A percentile compares a stretch with the other conserved stretches of the same genome.
Evolutionary conservation across 2,329 filamentous ascomycete species (phyloP).

Genomic region (Lanzia echinophila): DNA sequence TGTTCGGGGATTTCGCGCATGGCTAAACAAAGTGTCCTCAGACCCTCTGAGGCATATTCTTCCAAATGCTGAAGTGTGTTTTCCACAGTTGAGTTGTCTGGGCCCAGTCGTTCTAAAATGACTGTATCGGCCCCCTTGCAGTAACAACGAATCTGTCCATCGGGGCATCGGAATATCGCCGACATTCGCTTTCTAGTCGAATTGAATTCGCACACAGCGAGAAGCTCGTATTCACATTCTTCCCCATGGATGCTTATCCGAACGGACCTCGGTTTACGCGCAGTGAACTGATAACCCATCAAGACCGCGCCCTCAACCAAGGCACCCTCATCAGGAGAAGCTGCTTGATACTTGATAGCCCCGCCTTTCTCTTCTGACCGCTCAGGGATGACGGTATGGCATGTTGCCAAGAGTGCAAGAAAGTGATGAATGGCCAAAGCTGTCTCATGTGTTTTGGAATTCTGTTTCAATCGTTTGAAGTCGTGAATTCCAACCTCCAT

Average conservation of each 20-base stretch:
- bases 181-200: conserved; percentile 97
- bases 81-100: conserved; percentile 81
- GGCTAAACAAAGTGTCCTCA: conserved; percentile 88
- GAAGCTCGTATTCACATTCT: conserved; percentile 76
- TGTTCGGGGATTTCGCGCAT: conserved; percentile 88
- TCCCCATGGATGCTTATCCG: conserved; percentile 70
- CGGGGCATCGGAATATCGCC: conserved; percentile 90
- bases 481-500: conserved; percentile 65
- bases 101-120: conserved; percentile 81
- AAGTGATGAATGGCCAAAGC: conserved; percentile 72
- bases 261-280: conserved; percentile 82
- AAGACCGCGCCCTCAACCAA: conserved; percentile 82
- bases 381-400: conserved; percentile 97
- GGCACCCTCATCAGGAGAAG: conserved; percentile 95
- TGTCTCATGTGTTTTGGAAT: conserved; percentile 51
- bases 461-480: conserved; percentile 56
- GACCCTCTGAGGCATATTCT: conserved; percentile 93
- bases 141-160: conserved; percentile 90
- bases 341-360: conserved; percentile 93
- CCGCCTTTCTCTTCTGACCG: conserved; percentile 68
- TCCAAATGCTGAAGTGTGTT: conserved; percentile 91
- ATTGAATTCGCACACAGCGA: conserved; percentile 99
- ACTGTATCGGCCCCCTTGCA: conserved; percentile 97
- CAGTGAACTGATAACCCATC: conserved; percentile 84
- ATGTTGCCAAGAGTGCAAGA: conserved; percentile 76